These are phyloP conservation scores for Penicillium hesseltinei DNA, from an alignment of 2,329 filamentous ascomycete genomes.

Conservation along the genomic window DNA sequence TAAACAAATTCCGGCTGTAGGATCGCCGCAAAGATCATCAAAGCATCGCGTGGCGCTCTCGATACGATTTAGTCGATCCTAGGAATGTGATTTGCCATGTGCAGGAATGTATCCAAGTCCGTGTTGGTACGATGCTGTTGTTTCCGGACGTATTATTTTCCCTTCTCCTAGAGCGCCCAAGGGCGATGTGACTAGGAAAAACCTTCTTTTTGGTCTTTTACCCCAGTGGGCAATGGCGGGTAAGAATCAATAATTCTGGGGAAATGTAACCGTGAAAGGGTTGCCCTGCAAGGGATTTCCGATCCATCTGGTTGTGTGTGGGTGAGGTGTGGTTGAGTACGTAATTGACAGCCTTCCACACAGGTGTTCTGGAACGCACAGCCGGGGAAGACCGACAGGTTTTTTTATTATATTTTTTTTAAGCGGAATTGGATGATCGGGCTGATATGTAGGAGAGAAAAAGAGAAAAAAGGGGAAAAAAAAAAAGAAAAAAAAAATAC, in stretches of 20 bases:
- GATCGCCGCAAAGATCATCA: slow-evolving; percentile 9
- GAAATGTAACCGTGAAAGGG: background rate
- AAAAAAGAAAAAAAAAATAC: background rate
- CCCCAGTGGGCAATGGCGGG: slow-evolving; percentile 6
- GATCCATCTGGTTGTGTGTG: background rate
- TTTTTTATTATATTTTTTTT: no score
- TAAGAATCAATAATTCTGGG: background rate
- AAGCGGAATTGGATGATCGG: background rate
- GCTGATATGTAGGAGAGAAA: background rate
- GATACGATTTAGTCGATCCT: slow-evolving; percentile 18
- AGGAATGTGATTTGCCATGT: slow-evolving; percentile 12
- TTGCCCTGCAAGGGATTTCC: slow-evolving; percentile 1
- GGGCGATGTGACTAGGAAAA: slow-evolving; percentile 14
- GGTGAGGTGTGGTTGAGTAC: background rate
- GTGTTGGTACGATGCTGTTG: slow-evolving; percentile 6
- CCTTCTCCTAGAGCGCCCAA: background rate
- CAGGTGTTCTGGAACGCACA: slow-evolving; percentile 16
- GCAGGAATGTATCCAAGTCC: slow-evolving; percentile 11
- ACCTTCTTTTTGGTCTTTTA: slow-evolving; percentile 10
- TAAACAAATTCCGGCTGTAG: background rate
- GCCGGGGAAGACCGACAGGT: background rate
- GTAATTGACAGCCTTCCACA: slow-evolving; percentile 10
- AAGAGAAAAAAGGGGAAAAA: background rate
- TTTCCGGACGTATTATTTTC: slow-evolving; percentile 19
- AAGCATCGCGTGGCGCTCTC: slow-evolving; percentile 20